These are phyloP conservation scores for Phytophthora sojae DNA, from an alignment of 352 stramenopile species.

Conservation along the genomic window DNA sequence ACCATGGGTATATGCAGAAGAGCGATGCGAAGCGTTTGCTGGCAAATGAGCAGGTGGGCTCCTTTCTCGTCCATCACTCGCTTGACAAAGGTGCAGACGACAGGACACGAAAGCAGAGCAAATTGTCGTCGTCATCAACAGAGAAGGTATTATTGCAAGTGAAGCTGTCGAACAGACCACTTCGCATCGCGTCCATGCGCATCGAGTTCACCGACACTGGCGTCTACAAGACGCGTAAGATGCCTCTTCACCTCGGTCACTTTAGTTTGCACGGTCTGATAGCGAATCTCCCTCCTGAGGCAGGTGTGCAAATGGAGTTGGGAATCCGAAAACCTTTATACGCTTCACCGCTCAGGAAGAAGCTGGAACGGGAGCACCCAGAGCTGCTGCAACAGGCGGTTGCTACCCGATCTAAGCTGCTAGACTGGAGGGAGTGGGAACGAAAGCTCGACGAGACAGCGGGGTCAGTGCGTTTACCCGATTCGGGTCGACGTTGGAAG, in stretches of 20 bases:
- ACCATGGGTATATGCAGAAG: constrained; percentile 47
- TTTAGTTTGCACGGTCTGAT: constrained; percentile 62
- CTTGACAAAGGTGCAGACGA: not conserved
- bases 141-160: constrained; percentile 47
- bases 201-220: constrained; percentile 44
- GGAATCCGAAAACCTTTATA: constrained; percentile 45
- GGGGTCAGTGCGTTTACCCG: constrained; percentile 8
- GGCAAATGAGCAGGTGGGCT: constrained; percentile 34
- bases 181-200: constrained; percentile 47
- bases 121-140: not conserved
- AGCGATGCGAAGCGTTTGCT: constrained; percentile 42
- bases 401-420: constrained; percentile 13
- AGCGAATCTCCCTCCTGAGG: constrained; percentile 43
- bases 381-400: constrained; percentile 15
- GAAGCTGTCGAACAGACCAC: constrained; percentile 48
- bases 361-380: constrained; percentile 12
- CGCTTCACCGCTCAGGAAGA: constrained; percentile 23
- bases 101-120: not conserved
- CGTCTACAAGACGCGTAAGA: constrained; percentile 49
- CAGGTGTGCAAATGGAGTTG: constrained; percentile 42
- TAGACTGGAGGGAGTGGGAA: constrained; percentile 45
- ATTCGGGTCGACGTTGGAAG: constrained; percentile 16
- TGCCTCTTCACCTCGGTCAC: constrained; percentile 28
- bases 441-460: constrained; percentile 30
- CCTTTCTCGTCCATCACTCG: constrained; percentile 56